These are phyloP conservation scores for Psilocybe azurescens DNA, from an alignment of 768 basidiomycete genomes.

Conservation along the genomic window DNA sequence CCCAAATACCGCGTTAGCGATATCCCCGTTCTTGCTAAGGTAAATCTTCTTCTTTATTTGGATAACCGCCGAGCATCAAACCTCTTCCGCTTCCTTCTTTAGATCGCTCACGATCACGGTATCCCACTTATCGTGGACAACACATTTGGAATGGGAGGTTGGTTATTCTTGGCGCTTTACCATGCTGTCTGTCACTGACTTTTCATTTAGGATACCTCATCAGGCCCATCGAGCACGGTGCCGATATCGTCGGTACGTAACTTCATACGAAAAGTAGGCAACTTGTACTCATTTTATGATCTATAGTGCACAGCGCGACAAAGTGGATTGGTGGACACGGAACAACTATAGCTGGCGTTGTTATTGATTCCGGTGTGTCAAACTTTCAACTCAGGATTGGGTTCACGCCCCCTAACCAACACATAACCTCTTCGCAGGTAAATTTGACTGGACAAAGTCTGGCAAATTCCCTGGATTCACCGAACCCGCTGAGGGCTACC, in stretches of 20 bases:
- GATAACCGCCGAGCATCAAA: not conserved
- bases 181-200: not conserved
- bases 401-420: not conserved
- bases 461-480: constrained; percentile 80
- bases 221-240: constrained; percentile 73
- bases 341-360: constrained; percentile 77
- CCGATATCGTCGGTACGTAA: constrained; percentile 75
- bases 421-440: constrained; percentile 39
- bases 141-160: constrained; percentile 76
- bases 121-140: constrained; percentile 86
- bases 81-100: not conserved
- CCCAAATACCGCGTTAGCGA: constrained; percentile 74
- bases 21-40: constrained; percentile 73
- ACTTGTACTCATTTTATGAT: not conserved
- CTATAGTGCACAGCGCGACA: constrained; percentile 72
- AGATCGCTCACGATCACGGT: constrained; percentile 73
- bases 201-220: constrained; percentile 56
- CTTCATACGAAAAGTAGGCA: not conserved
- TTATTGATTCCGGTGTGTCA: constrained; percentile 67
- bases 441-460: constrained; percentile 74
- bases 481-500: constrained; percentile 76
- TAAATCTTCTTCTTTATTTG: constrained; percentile 25
- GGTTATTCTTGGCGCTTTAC: constrained; percentile 5
- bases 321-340: constrained; percentile 90
- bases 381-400: not conserved